phyloP scores from a whole-genome alignment of 441 rosid genomes.

The Gossypium aridum region DNA sequence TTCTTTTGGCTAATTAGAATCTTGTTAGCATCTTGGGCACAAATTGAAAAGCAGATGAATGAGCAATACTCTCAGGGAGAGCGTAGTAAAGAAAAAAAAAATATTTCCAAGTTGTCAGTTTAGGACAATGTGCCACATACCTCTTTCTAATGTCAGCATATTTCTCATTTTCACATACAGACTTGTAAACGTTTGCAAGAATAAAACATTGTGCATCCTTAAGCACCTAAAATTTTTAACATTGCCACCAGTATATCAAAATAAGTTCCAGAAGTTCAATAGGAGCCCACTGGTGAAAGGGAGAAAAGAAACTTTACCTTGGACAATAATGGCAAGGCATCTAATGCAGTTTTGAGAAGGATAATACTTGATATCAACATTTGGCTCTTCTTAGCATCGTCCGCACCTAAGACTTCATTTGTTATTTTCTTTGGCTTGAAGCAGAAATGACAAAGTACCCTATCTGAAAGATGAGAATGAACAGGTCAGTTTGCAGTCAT shows the following conservation, averaged over 20 bases:
- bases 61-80: background rate
- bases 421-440: constrained; percentile 87
- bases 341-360: constrained; percentile 91
- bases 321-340: constrained; percentile 85
- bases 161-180: constrained; percentile 72
- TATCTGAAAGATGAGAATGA: constrained; percentile 47
- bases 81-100: constrained; percentile 4
- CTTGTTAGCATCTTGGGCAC: constrained; percentile 4
- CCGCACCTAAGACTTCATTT: constrained; percentile 51
- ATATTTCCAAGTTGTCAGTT: constrained; percentile 17
- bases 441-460: constrained; percentile 98
- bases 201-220: constrained; percentile 87
- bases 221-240: constrained; percentile 54
- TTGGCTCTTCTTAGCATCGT: constrained; percentile 84
- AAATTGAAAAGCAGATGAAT: background rate
- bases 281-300: background rate
- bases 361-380: constrained; percentile 83
- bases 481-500: constrained; percentile 15
- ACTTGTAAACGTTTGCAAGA: constrained; percentile 69
- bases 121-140: constrained; percentile 29
- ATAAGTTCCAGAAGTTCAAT: background rate
- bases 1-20: constrained; percentile 7
- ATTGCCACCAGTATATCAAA: constrained; percentile 6
- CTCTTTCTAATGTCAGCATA: constrained; percentile 74
- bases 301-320: constrained; percentile 40